Percentiles rank a stretch among this genome's conserved stretches.
Conservation (phyloP, 768 basidiomycete genomes). For the Cystofilobasidium ferigula region DNA sequence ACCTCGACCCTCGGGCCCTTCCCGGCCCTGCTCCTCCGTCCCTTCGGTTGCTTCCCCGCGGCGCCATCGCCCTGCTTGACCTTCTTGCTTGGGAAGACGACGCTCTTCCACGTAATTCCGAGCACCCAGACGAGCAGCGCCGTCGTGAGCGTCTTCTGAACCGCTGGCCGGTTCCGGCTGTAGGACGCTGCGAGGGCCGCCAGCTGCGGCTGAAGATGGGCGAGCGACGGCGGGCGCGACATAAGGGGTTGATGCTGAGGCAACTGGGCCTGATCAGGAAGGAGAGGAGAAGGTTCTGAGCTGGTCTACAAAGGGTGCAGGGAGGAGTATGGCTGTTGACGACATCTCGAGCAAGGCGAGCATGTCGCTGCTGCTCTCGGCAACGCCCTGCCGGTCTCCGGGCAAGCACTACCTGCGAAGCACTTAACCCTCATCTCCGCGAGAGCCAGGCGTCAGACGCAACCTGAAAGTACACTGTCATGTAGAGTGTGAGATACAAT, state of each 20-base stretch:
- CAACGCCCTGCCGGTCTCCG: no score
- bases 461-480: no score
- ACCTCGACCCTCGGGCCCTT: constrained; percentile 26
- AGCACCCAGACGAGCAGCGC: constrained; percentile 64
- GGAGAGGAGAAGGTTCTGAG: no score
- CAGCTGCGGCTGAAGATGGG: not conserved
- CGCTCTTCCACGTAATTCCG: constrained; percentile 50
- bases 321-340: not conserved
- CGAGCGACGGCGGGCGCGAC: not conserved
- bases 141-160: constrained; percentile 60
- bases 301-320: no score
- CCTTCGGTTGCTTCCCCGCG: not conserved
- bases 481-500: no score
- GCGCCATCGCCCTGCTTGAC: constrained; percentile 8
- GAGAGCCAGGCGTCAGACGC: no score
- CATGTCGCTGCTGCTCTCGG: no score
- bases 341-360: no score
- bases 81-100: constrained; percentile 43
- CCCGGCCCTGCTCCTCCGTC: constrained; percentile 16
- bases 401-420: no score
- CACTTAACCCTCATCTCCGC: no score
- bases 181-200: not conserved
- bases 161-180: constrained; percentile 49
- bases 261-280: no score
- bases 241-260: no score